Evolutionary conservation across 768 basidiomycete genomes (phyloP), one percentile per base, ranked within the genome.

Genomic region (Lactarius akahatsu): DNA sequence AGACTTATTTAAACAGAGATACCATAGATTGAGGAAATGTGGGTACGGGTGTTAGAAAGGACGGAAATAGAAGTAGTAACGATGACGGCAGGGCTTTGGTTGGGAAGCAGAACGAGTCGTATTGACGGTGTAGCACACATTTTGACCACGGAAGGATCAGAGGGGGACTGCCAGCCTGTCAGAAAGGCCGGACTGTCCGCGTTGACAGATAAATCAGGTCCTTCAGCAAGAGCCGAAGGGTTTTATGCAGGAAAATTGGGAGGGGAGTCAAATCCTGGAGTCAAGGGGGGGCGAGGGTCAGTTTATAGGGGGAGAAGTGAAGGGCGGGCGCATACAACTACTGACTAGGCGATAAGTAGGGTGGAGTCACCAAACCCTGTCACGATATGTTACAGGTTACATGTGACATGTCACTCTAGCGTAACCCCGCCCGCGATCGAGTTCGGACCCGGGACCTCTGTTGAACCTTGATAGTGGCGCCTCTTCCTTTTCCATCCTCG

Each of bases 141-240:
- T 73, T 75, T 72, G 76, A 72, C 63, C 71, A 68, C 64, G 63
- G 72, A 55, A 63, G 66, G 64, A 61, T 43, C 34, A 71, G 57
- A 62, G 73, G 38, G 36, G 76, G 73, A 74, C 70, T 69, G 57
- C 78, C 72, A 75, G 77, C 76, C 73, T 75, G 79, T 72, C 72
- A 75, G 76, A 73, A 81, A 67, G 66, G 78, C 77, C 81, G 80
- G 83, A 68, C 70, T 72, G 81, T 74, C 80, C 80, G 77, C 16
- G 13, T 43, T 57, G 70, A 67, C 55, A 52, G 66, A 76, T 75
- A 74, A 72, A 71, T 71, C 72, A 72, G 69, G 68, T 15, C 65
- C 50, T 65, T 72, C 70, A 72, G 71, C 61, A 40, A 1, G 36
- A 1, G 57, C 72, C 73, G 73, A 70, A 72, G 71, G 58, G 65